Evolutionary conservation across 345 rosid genomes (phyloP).

Genomic region (Erodium maritimum): DNA sequence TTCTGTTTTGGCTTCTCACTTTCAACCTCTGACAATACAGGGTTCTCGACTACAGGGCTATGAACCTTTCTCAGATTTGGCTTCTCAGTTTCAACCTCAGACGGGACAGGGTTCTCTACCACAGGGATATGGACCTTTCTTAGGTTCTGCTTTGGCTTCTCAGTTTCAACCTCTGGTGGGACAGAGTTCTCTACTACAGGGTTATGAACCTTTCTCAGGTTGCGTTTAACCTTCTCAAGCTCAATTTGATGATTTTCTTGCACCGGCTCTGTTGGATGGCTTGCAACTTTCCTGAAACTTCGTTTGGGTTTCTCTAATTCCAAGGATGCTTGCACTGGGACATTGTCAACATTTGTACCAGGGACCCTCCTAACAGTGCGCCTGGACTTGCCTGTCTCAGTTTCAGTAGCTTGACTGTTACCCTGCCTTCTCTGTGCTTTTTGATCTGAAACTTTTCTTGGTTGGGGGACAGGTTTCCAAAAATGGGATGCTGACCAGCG

Average conservation of each 20-base stretch:
- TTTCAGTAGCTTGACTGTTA: conserved; percentile 34
- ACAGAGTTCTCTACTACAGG: conserved; percentile 48
- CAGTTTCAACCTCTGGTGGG: conserved; percentile 41
- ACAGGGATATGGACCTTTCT: conserved; percentile 75
- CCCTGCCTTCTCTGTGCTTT: conserved; percentile 43
- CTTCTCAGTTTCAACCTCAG: conserved; percentile 44
- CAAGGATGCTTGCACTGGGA: conserved; percentile 25
- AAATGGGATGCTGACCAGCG: conserved; percentile 64
- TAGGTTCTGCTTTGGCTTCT: conserved; percentile 45
- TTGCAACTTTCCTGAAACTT: conserved; percentile 44
- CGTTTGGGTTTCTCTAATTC: conserved; percentile 70
- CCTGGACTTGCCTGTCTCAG: conserved; percentile 50
- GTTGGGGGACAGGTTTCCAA: conserved; percentile 69
- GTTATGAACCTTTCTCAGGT: conserved; percentile 77
- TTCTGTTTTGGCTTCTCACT: conserved; percentile 28
- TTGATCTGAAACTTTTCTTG: conserved; percentile 27
- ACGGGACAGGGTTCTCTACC: conserved; percentile 41
- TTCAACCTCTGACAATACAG: conserved; percentile 43
- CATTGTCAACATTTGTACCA: conserved; percentile 37
- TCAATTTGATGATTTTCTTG: conserved; percentile 71
- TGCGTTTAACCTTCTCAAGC: conserved; percentile 86
- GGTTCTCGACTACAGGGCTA: conserved; percentile 47
- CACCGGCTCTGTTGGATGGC: conserved; percentile 39
- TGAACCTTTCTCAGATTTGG: conserved; percentile 77
- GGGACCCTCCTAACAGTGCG: conserved; percentile 50